phyloP scores from a whole-genome alignment of 768 basidiomycete species.

The Clitopilus passeckerianus region DNA sequence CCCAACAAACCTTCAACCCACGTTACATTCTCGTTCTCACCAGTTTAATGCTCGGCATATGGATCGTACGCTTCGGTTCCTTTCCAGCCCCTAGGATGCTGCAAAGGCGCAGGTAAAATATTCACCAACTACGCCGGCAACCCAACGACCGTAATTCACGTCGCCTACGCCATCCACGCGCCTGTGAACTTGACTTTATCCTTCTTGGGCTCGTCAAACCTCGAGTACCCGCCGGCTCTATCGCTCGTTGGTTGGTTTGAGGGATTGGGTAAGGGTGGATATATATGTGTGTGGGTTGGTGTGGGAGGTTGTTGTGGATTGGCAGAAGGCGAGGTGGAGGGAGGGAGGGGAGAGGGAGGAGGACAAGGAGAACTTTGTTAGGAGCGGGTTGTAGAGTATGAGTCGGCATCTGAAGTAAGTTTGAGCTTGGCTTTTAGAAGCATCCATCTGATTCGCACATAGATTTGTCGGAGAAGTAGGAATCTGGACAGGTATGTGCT shows the following conservation, averaged over 20 bases:
- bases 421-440: not conserved
- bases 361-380: conserved; percentile 69
- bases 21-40: too few relatives aligned
- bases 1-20: too few relatives aligned
- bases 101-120: conserved; percentile 39
- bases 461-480: conserved; percentile 74
- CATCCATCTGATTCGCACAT: not conserved
- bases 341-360: conserved; percentile 53
- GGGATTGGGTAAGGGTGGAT: conserved; percentile 50
- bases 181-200: conserved; percentile 38
- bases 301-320: conserved; percentile 59
- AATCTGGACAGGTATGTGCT: conserved; percentile 65
- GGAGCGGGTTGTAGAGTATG: conserved; percentile 59
- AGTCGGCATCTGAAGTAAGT: conserved; percentile 70
- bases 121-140: conserved; percentile 68
- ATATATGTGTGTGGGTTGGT: conserved; percentile 54
- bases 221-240: conserved; percentile 59
- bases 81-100: too few relatives aligned
- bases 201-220: conserved; percentile 54
- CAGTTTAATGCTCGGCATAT: too few relatives aligned
- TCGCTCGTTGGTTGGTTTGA: conserved; percentile 30
- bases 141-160: conserved; percentile 65
- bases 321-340: conserved; percentile 64
- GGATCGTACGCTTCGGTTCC: too few relatives aligned
- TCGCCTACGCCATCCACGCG: conserved; percentile 65